Percentiles rank a stretch among this genome's conserved stretches.
These are phyloP conservation scores for Fusarium equiseti DNA, from an alignment of 2,329 filamentous ascomycete genomes.

Conservation along the genomic window DNA sequence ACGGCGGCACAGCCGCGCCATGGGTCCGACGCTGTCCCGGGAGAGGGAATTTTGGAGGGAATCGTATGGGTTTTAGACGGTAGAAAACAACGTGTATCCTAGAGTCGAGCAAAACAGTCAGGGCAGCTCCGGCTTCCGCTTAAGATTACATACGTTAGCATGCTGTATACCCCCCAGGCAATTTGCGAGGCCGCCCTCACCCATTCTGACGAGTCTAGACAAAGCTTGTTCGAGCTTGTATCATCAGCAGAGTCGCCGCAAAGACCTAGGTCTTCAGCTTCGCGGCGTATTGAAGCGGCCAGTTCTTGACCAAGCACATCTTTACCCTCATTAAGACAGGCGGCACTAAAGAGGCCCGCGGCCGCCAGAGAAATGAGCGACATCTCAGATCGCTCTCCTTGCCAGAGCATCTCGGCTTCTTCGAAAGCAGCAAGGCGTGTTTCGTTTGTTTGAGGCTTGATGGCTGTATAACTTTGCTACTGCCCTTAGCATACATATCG, in stretches of 20 bases:
- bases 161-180: neutral
- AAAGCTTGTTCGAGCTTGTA: accelerated
- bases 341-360: accelerated
- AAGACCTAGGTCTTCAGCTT: neutral
- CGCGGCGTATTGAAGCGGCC: neutral
- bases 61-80: neutral
- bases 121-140: neutral
- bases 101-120: neutral
- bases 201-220: neutral
- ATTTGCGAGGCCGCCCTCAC: neutral
- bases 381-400: neutral
- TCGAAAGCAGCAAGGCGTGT: neutral
- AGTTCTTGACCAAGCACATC: neutral
- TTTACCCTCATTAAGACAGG: neutral
- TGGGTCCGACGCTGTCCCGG: neutral
- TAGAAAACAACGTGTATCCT: neutral
- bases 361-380: neutral
- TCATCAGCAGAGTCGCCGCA: neutral
- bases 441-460: neutral
- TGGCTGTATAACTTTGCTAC: neutral
- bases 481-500: neutral
- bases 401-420: neutral
- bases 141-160: neutral
- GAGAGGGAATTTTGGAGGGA: neutral
- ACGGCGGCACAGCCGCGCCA: too few relatives aligned